Conservation (phyloP, 352 stramenopile genomes). For the Plasmopara halstedii region DNA sequence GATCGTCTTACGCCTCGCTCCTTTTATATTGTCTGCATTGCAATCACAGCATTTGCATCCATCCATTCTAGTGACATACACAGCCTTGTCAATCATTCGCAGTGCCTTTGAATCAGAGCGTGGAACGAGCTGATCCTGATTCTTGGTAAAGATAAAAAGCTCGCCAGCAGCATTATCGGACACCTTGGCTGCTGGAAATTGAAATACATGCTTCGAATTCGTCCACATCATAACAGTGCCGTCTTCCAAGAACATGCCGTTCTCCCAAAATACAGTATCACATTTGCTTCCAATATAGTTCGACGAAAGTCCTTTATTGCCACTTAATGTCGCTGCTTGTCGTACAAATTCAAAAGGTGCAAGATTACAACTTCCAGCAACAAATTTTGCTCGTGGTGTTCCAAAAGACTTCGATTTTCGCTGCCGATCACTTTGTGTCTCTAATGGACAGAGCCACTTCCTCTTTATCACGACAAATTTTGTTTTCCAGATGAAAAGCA, state of each 20-base stretch:
- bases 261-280: constrained; percentile 38
- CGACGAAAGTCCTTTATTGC: constrained; percentile 5
- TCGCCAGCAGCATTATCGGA: constrained; percentile 30
- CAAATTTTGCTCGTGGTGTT: constrained; percentile 24
- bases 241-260: constrained; percentile 59
- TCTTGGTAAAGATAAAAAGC: constrained; percentile 80
- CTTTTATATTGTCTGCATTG: constrained; percentile 7
- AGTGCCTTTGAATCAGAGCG: constrained; percentile 60
- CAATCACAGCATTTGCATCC: constrained; percentile 48
- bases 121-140: constrained; percentile 74
- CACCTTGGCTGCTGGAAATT: constrained; percentile 34
- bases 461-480: constrained; percentile 71
- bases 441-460: constrained; percentile 67
- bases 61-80: constrained; percentile 46
- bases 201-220: constrained; percentile 52
- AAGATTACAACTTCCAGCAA: constrained; percentile 47
- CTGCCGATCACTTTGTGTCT: constrained; percentile 12
- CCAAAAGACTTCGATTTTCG: constrained; percentile 13
- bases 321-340: constrained; percentile 10
- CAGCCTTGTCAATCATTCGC: constrained; percentile 36
- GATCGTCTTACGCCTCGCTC: background rate
- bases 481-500: constrained; percentile 72
- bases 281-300: constrained; percentile 3
- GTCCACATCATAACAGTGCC: constrained; percentile 63
- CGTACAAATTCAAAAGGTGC: constrained; percentile 22